phyloP scores from a whole-genome alignment of 192 early-diverging fungal species.

The Podila epigama region DNA sequence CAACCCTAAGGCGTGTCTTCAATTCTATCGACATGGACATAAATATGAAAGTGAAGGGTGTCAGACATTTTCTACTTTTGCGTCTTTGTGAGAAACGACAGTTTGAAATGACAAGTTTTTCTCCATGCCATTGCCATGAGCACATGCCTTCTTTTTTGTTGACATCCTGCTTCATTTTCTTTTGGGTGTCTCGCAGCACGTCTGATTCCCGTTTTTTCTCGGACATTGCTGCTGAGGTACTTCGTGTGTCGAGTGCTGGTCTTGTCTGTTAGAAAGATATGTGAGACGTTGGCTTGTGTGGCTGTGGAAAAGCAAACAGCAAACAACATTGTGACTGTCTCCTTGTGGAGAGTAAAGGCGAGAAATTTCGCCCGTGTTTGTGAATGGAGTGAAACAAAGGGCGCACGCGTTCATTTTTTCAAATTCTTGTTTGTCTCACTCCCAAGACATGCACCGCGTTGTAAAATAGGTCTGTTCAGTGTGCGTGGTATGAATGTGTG shows the following conservation, averaged over 20 bases:
- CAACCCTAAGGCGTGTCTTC: slow-evolving; percentile 11
- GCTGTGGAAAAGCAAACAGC: background rate
- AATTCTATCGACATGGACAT: slow-evolving; percentile 1
- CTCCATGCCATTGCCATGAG: background rate
- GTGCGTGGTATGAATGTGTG: no score
- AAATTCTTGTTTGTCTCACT: no score
- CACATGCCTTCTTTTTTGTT: background rate
- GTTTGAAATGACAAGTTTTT: background rate
- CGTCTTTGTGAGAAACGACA: background rate
- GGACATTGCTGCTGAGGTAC: slow-evolving; percentile 1
- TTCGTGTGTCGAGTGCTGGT: no score
- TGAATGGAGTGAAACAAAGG: no score
- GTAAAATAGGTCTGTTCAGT: no score
- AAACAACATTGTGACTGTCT: no score
- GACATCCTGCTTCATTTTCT: slow-evolving; percentile 21
- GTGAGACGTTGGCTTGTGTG: background rate
- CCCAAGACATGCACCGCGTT: no score
- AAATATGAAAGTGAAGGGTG: background rate
- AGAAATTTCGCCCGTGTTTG: no score
- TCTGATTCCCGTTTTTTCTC: slow-evolving; percentile 17
- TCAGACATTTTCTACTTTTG: background rate
- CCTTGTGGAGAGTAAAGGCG: no score
- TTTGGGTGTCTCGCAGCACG: slow-evolving; percentile 6
- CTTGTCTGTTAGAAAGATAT: background rate
- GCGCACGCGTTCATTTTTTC: no score